Conservation (phyloP, 2,329 filamentous ascomycete genomes). For the Aspergillus udagawae region DNA sequence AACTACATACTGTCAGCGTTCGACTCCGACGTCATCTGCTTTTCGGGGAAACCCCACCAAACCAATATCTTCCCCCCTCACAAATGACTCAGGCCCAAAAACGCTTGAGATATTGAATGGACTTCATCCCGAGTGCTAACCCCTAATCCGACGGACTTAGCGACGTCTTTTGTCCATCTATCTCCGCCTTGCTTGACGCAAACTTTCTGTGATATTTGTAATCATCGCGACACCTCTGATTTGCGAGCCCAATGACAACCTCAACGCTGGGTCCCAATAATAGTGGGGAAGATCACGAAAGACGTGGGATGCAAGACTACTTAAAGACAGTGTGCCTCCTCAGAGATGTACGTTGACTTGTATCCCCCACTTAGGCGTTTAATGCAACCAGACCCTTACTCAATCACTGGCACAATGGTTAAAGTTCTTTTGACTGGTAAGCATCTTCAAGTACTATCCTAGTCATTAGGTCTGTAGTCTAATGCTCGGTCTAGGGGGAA, state of each 20-base stretch:
- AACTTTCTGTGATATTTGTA: constrained; percentile 1
- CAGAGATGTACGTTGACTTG: background rate
- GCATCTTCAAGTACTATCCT: background rate
- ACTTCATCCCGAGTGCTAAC: background rate
- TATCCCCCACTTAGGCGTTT: background rate
- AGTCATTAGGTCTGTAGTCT: constrained; percentile 4
- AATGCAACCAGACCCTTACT: background rate
- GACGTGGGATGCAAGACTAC: background rate
- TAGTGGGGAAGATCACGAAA: background rate
- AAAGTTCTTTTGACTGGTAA: constrained; percentile 39
- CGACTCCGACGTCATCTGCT: background rate
- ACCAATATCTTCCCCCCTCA: background rate
- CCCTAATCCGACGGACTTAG: background rate
- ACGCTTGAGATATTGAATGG: background rate
- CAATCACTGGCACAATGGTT: constrained; percentile 23
- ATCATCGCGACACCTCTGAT: background rate
- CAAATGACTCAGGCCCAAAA: background rate
- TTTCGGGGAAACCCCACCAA: background rate
- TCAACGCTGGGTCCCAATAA: background rate
- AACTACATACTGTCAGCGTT: background rate
- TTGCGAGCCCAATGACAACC: background rate
- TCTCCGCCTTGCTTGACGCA: background rate
- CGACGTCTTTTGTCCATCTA: background rate
- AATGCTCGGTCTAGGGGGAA: constrained; percentile 45
- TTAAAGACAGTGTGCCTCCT: background rate